Evolutionary conservation across 306 rosid genomes (phyloP).

Genomic region (Rubus idaeus): DNA sequence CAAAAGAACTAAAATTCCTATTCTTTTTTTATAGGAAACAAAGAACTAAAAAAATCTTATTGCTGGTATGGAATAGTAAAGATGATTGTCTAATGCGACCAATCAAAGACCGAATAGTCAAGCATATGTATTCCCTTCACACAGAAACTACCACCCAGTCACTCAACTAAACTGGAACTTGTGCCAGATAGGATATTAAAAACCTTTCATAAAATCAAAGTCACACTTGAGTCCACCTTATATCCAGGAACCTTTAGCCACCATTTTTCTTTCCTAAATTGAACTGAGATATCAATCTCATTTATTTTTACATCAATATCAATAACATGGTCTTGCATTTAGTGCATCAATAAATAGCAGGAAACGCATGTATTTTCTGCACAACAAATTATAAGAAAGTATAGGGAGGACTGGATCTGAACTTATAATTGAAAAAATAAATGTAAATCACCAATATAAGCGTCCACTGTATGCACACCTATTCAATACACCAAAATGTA

Average conservation of each 20-base stretch:
- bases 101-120: background rate
- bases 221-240: background rate
- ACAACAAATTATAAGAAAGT: background rate
- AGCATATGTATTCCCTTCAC: background rate
- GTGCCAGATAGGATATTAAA: background rate
- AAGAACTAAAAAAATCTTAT: background rate
- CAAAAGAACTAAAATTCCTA: conserved; percentile 6
- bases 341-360: background rate
- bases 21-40: background rate
- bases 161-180: background rate
- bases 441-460: background rate
- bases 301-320: background rate
- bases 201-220: background rate
- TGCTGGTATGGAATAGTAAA: background rate
- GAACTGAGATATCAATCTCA: background rate
- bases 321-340: background rate
- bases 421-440: background rate
- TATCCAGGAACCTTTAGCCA: background rate
- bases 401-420: background rate
- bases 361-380: background rate
- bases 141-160: background rate
- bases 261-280: background rate
- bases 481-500: conserved; percentile 91
- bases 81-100: conserved; percentile 1
- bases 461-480: conserved; percentile 42